Base-by-base conservation (phyloP, 371 early-diverging fungal species). In the Mucor racemosus region DNA sequence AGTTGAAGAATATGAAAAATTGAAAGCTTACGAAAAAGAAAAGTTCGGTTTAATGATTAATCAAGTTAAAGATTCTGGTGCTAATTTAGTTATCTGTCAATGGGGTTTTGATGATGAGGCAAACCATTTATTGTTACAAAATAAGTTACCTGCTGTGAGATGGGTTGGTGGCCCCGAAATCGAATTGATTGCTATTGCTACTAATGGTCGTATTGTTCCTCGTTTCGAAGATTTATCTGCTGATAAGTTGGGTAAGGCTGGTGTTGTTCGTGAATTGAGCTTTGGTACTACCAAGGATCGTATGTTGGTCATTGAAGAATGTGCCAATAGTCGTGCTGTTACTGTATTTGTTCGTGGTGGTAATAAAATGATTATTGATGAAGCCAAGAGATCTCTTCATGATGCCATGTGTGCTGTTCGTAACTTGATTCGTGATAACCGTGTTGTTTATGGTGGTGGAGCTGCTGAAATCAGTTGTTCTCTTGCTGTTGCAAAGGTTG, bases 91-190 rank as follows among this genome's bases (percentile, higher is more conserved):
- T 41, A 94, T 99, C 58, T 99, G 99, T 86, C 99, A 99, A 83
- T 99, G 99, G 99, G 99, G 99, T 67, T 99, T 99, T 77, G 99
- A 99, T 82, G 99, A 99, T 77, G 99, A 99, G 82, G 99, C 99
- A 46, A 99, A 99, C 85, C 99, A 99, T 77, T 83, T 99, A 78
- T 85, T 99, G 63, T 82, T 99, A 85, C 98, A 99, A 82, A 95
- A 98, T 85, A 76, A 98, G 75, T 86, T 99, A 38, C 99, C 99
- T 48, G 99, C 99, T 67, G 97, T 99, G 33, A 89, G 99, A 71
- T 99, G 99, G 99, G 99, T 99, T n/a, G 99, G 99, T 67, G 99
- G 99, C 35, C 97, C 99, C 31, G 99, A 99, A 79, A 94, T 99
- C 53, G 99, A 99, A 85, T 84, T 98, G 73, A 95, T 99, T 72